Conservation (phyloP, 75 land plant genomes). For the Larix kaempferi region DNA sequence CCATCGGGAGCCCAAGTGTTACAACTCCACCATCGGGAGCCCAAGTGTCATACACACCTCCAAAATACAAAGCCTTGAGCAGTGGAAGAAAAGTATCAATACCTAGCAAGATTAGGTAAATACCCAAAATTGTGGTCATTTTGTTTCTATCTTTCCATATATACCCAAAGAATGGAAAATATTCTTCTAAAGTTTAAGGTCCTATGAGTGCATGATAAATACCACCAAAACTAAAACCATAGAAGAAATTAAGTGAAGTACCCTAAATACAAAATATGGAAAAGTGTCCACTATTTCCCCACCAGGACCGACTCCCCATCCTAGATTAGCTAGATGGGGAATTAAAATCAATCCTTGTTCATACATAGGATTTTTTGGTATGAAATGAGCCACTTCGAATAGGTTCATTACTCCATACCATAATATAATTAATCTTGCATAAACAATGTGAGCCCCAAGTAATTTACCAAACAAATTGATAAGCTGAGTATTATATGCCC, state of each 20-base stretch:
- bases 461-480: slow-evolving; percentile 14
- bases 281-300: slow-evolving; percentile 28
- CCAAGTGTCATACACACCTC: slow-evolving; percentile 9
- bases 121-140: slow-evolving; percentile 15
- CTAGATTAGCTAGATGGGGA: slow-evolving; percentile 32
- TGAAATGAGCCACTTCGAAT: slow-evolving; percentile 11
- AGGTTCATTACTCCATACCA: slow-evolving; percentile 12
- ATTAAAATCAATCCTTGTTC: slow-evolving; percentile 41
- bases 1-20: slow-evolving; percentile 1
- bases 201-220: slow-evolving; percentile 27
- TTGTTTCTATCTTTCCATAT: slow-evolving; percentile 11
- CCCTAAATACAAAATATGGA: slow-evolving; percentile 24
- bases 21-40: slow-evolving; percentile 4
- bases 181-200: slow-evolving; percentile 28
- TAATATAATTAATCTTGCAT: slow-evolving; percentile 12
- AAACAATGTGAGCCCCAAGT: neutral
- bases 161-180: slow-evolving; percentile 15
- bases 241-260: slow-evolving; percentile 19
- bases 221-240: slow-evolving; percentile 28
- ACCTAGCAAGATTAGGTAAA: slow-evolving; percentile 4
- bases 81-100: slow-evolving; percentile 7
- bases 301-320: slow-evolving; percentile 20
- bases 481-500: neutral
- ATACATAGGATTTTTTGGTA: slow-evolving; percentile 10
- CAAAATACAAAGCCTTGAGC: neutral